phyloP scores from a whole-genome alignment of 163 green algal species.

The Coccomyxa subellipsoidea region DNA sequence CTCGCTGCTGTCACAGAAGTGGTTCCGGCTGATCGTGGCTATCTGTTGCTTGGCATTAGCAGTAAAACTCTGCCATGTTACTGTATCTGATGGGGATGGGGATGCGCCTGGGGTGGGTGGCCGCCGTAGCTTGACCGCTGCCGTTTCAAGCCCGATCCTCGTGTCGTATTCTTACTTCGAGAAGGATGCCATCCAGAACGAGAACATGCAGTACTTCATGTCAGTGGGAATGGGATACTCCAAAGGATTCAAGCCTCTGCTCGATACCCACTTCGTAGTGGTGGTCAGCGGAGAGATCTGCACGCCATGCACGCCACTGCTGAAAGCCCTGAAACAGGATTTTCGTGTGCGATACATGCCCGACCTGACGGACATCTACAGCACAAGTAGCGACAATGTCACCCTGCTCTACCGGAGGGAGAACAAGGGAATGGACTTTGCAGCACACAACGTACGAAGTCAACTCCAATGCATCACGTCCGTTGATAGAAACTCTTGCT shows the following conservation, averaged over 20 bases:
- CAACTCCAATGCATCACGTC: not conserved
- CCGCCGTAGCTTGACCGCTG: not conserved
- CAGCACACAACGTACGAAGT: slow-evolving; percentile 65
- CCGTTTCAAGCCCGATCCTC: slow-evolving; percentile 23
- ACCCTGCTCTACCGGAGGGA: slow-evolving; percentile 53
- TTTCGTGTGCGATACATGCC: not conserved
- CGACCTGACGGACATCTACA: slow-evolving; percentile 9
- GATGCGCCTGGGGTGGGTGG: not conserved
- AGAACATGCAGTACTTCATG: slow-evolving; percentile 75
- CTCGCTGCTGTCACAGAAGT: not conserved
- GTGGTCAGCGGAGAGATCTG: slow-evolving; percentile 48
- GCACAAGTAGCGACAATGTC: slow-evolving; percentile 17
- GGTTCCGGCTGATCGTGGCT: not conserved
- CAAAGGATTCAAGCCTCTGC: slow-evolving; percentile 16
- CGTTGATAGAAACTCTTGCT: no score
- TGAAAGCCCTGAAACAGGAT: not conserved
- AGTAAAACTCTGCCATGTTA: not conserved
- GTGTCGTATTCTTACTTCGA: slow-evolving; percentile 76
- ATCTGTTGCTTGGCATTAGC: not conserved
- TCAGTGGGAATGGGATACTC: slow-evolving; percentile 45
- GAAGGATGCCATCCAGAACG: slow-evolving; percentile 64
- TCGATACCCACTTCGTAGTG: slow-evolving; percentile 43
- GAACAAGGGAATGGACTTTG: slow-evolving; percentile 85
- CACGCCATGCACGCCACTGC: slow-evolving; percentile 31
- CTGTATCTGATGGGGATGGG: not conserved